Evolutionary conservation across 768 basidiomycete species (phyloP), one percentile per base, ranked within the genome.

Genomic region (Leccinum broughii): DNA sequence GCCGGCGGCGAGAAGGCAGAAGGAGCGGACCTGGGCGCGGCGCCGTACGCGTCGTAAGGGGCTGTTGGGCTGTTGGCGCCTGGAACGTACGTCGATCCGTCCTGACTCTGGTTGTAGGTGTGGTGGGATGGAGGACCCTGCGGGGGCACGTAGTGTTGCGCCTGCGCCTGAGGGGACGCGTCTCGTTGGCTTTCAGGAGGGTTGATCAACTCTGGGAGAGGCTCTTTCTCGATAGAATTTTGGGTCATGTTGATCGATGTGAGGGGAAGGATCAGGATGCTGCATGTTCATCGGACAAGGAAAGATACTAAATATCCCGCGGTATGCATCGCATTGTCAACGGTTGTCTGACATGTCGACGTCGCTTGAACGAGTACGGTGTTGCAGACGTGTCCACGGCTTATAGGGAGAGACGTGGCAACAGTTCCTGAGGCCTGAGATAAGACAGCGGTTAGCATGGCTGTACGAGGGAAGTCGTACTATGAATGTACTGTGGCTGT

Each of bases 161-260:
- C 39, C 39, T 17, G 17, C 6, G 39, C 39, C 39, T 41, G 39
- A 14, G 69, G 61, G 6, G 66, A 46, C 32, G 39, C 32, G 22
- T n/a, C 57, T 37, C 64, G 52, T 14, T 60, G 54, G 9, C 32
- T 46, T 15, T 46, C 17, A n/a, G 65, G 46, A 41, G 70, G 69
- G 57, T 61, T 30, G 30, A 30, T 30, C 30, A 9, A 30, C 30
- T 30, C 30, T 30, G 30, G 30, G 30, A 30, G 30, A 30, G 30
- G 30, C 30, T 30, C 30, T 30, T 30, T 30, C 30, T 30, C 64
- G 32, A 34, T 34, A 34, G 32, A 34, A 0, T 11, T 34, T 44
- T 63, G 66, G 46, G 55, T 48, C 72, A 73, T 66, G 39, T 1
- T 1, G 44, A 48, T 65, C 46, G 22, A 56, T 46, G 60, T 24